Evolutionary conservation across 2,329 filamentous ascomycete species (phyloP).

Genomic region (Scortechinia acanthostroma): DNA sequence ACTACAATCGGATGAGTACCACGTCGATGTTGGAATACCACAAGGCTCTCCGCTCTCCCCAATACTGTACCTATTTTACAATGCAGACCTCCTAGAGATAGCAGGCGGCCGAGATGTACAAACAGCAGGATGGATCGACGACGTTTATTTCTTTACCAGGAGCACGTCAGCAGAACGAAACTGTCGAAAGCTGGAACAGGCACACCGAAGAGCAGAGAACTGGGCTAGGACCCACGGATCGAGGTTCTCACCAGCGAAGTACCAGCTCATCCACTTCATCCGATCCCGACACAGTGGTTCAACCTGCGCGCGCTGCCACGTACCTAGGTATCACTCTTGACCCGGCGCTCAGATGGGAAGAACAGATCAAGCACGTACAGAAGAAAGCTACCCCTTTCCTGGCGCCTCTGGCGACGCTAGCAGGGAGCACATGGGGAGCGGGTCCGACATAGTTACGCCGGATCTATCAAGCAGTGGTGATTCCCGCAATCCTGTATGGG

Average conservation of each 20-base stretch:
- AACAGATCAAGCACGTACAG: background rate
- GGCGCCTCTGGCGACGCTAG: slow-evolving; percentile 4
- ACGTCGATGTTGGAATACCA: slow-evolving; percentile 10
- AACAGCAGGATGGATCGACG: slow-evolving; percentile 7
- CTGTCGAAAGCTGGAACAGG: background rate
- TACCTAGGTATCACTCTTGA: background rate
- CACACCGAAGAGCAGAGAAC: background rate
- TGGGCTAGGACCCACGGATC: background rate
- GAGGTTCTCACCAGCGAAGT: background rate
- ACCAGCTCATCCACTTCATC: background rate
- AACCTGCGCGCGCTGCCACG: background rate
- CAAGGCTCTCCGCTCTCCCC: slow-evolving; percentile 13
- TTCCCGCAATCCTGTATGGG: slow-evolving; percentile 18
- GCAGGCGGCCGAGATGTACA: slow-evolving; percentile 6
- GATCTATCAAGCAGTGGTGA: slow-evolving; percentile 15
- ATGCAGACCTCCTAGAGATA: slow-evolving; percentile 12
- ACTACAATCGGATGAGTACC: slow-evolving; percentile 5
- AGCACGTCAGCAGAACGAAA: background rate
- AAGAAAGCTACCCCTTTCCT: background rate
- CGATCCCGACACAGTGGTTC: background rate
- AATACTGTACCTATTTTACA: slow-evolving; percentile 16
- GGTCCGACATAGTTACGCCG: slow-evolving; percentile 9
- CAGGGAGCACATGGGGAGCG: slow-evolving; percentile 10
- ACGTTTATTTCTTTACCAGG: slow-evolving; percentile 2
- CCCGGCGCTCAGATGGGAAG: background rate